Base-by-base conservation (phyloP, 2,329 filamentous ascomycete species). In the Penicillium sclerotigenum region DNA sequence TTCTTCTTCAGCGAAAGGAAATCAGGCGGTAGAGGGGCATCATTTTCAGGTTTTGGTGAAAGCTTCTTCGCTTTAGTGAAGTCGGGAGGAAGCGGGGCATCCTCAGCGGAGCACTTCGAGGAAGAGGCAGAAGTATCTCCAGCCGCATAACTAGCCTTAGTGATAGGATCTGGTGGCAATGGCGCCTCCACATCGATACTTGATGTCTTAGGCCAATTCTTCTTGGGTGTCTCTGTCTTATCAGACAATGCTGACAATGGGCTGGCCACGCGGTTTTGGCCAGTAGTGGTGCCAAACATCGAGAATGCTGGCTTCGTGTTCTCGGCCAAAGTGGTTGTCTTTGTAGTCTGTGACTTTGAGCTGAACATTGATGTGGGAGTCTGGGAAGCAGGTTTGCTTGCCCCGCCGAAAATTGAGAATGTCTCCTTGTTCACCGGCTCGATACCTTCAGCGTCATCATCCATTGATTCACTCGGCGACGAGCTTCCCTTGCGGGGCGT, bases 81-180 rank as follows among this genome's bases (percentile, higher is more conserved):
- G 53, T 65, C 62, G 0, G 70, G 68, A 7, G 73, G 72, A 11
- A 75, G 60, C 3, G 75, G 73, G 5, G 72, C 73, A 47, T 77
- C 76, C 10, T 78, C 75, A 41, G 66, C 55, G 6, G 75, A 76
- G 38, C 63, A 69, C 50, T 73, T 75, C 5, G 75, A 77, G 4
- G 75, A 77, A 9, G 77, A 79, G 9, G 72, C 75, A 4, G 78
- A 79, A n/a, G 77, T 79, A 56, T 80, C 78, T 5, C 77, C 78
- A 26, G 77, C 72, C 9, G 73, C 73, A 63, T 79, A 80, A 13
- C 62, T 70, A 36, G 70, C 71, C 63, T 74, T 78, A 57, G 75
- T 80, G n/a, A 75, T 77, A 5, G 78, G 61, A 38, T 80, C 77
- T 16, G 78, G 78, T 5, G 78, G 78, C 34, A 80, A 65, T 10